Evolutionary conservation across 2,329 filamentous ascomycete species (phyloP), one percentile per base, ranked within the genome.

Genomic region (Nemania bipapillata): DNA sequence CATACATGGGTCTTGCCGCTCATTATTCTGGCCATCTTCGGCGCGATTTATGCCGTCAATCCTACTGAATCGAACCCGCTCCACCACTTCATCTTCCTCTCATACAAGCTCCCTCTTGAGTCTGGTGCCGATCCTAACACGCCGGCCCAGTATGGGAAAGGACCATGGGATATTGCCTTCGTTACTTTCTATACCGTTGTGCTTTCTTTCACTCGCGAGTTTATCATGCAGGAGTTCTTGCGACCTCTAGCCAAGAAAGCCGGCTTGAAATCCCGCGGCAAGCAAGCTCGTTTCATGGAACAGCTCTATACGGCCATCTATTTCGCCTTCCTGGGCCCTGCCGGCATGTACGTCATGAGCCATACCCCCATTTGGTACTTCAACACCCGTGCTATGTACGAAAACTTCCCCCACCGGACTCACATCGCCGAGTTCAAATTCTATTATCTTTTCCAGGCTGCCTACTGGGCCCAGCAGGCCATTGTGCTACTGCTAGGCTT

Each of bases 321-420:
- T 86, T 97, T 97, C 80, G 89, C 81, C 52, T 79, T 96, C 66
- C 90, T 96, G 65, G 93, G 93, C 1, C 94, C 94, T 1, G 90
- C 90, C 63, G 94, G 94, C 62, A 80, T 97, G 76, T 97, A 91
- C 79, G 92, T 97, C 79, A 97, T 98, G 94, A 91, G 87, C 77
- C 86, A 88, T 70, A 95, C 93, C n/a, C 91, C 94, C 7, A 89
- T 97, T 49, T 97, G 94, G 95, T 97, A 97, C 81, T 97, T 97
- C 86, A 94, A 96, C 83, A 96, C 92, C 1, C 85, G 84, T 30
- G 93, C 89, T 80, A 97, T 97, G 92, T 97, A 96, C 81, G 92
- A 95, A 80, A 85, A 84, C 20, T 97, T 93, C 80, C 94, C 94
- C 4, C 94, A 97, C 81, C 87, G 87, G 75, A 90, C 91, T 30